These are phyloP conservation scores for Phialophora verrucosa DNA, from an alignment of 2,329 filamentous ascomycete species.

Conservation along the genomic window DNA sequence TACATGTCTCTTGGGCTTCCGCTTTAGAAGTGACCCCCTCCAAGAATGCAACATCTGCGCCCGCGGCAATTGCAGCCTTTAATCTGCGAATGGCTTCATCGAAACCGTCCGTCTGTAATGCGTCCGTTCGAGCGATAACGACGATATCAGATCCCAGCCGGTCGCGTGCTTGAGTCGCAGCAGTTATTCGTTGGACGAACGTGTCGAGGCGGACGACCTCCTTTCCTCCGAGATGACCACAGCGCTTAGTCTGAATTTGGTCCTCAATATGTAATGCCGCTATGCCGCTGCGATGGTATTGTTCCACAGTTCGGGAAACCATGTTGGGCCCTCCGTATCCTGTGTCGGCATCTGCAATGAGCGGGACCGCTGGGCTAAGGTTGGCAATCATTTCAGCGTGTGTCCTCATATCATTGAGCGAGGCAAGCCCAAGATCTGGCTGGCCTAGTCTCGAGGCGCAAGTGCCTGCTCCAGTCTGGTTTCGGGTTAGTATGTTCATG, in stretches of 20 bases:
- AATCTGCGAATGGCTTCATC: slow-evolving; percentile 48
- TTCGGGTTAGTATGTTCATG: background rate
- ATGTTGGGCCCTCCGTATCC: slow-evolving; percentile 59
- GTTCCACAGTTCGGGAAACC: slow-evolving; percentile 56
- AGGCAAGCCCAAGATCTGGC: slow-evolving; percentile 59
- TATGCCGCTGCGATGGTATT: slow-evolving; percentile 60
- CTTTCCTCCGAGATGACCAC: slow-evolving; percentile 50
- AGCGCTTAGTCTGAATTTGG: slow-evolving; percentile 41
- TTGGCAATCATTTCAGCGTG: slow-evolving; percentile 61
- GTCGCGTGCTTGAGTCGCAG: slow-evolving; percentile 48
- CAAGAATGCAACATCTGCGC: slow-evolving; percentile 50
- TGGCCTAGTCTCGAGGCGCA: slow-evolving; percentile 55
- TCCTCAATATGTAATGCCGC: slow-evolving; percentile 65
- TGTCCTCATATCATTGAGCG: slow-evolving; percentile 59
- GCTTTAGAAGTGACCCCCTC: slow-evolving; percentile 49
- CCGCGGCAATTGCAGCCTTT: slow-evolving; percentile 46
- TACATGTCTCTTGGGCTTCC: slow-evolving; percentile 45
- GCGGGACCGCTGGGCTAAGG: slow-evolving; percentile 54
- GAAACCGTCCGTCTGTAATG: slow-evolving; percentile 45
- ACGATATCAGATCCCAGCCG: slow-evolving; percentile 48
- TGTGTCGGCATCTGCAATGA: slow-evolving; percentile 61
- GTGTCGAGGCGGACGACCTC: slow-evolving; percentile 45
- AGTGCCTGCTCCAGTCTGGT: slow-evolving; percentile 58
- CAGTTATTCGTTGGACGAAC: slow-evolving; percentile 47
- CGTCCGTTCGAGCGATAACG: slow-evolving; percentile 52